These are phyloP conservation scores for Mycogone perniciosa DNA, from an alignment of 2,329 filamentous ascomycete species.

Conservation along the genomic window DNA sequence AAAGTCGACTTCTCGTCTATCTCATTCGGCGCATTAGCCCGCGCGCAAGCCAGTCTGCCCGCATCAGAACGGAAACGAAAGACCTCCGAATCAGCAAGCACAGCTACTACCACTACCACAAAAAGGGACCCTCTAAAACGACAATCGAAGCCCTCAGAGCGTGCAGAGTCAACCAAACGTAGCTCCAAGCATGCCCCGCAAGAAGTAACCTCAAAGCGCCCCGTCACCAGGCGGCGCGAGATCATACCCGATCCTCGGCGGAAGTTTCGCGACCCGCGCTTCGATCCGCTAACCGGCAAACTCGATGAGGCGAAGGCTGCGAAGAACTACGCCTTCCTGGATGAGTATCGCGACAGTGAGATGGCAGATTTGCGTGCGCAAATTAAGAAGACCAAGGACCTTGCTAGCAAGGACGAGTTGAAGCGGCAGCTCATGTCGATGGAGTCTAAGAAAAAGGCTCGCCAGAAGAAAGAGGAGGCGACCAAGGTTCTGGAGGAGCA, in stretches of 20 bases:
- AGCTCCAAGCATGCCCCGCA: slow-evolving; percentile 84
- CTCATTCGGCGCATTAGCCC: slow-evolving; percentile 85
- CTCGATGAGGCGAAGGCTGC: slow-evolving; percentile 54
- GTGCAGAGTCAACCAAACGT: slow-evolving; percentile 26
- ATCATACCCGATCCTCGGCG: slow-evolving; percentile 53
- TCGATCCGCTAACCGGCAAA: slow-evolving; percentile 57
- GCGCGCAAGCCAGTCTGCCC: slow-evolving; percentile 67
- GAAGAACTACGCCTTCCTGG: slow-evolving; percentile 79
- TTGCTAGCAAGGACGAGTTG: slow-evolving; percentile 59
- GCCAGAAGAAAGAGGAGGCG: slow-evolving; percentile 62
- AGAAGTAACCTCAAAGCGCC: slow-evolving; percentile 73
- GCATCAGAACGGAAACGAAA: slow-evolving; percentile 23
- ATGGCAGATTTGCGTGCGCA: slow-evolving; percentile 65
- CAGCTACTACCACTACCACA: slow-evolving; percentile 20
- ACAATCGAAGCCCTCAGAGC: slow-evolving; percentile 12
- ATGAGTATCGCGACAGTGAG: slow-evolving; percentile 80
- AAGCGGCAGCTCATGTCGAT: slow-evolving; percentile 70
- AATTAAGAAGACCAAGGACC: slow-evolving; percentile 60
- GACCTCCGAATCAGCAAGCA: slow-evolving; percentile 24
- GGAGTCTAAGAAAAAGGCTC: slow-evolving; percentile 69
- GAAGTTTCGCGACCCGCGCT: slow-evolving; percentile 78
- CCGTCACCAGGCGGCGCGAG: slow-evolving; percentile 73
- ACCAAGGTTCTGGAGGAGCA: slow-evolving; percentile 67
- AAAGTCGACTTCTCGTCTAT: slow-evolving; percentile 51
- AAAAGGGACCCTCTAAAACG: not conserved